A percentile compares a stretch with the other conserved stretches of the same genome.
Conservation (phyloP, 129 eudicot species). For the Logfia minima region DNA sequence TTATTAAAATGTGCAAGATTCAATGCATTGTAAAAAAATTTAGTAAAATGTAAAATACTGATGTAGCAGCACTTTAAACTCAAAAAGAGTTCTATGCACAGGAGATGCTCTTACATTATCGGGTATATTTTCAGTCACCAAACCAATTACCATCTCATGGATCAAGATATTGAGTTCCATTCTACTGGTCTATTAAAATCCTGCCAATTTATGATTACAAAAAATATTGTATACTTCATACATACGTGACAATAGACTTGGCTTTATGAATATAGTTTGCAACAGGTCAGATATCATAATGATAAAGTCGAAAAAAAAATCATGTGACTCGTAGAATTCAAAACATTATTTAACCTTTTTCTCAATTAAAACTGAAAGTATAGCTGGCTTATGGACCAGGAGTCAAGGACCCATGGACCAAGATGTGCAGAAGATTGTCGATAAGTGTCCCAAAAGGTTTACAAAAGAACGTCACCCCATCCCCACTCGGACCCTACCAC, state of each 20-base stretch:
- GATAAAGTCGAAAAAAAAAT: too few relatives aligned
- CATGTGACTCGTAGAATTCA: not conserved
- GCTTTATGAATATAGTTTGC: too few relatives aligned
- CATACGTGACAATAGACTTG: too few relatives aligned
- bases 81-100: too few relatives aligned
- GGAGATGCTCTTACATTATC: too few relatives aligned
- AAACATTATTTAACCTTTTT: not conserved
- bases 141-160: not conserved
- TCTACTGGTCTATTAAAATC: too few relatives aligned
- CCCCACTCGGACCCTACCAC: slow-evolving; percentile 20
- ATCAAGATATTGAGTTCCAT: not conserved
- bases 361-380: not conserved
- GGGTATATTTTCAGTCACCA: not conserved
- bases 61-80: too few relatives aligned
- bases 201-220: not conserved
- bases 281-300: too few relatives aligned
- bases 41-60: too few relatives aligned
- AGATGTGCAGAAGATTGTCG: slow-evolving; percentile 2
- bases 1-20: too few relatives aligned
- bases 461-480: not conserved
- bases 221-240: too few relatives aligned
- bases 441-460: slow-evolving; percentile 1
- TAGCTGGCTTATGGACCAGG: not conserved
- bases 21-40: too few relatives aligned
- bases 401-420: slow-evolving; percentile 12